Evolutionary conservation across 208 protist genomes (phyloP), one percentile per base, ranked within the genome.

Genomic region (Trypanosoma grayi): DNA sequence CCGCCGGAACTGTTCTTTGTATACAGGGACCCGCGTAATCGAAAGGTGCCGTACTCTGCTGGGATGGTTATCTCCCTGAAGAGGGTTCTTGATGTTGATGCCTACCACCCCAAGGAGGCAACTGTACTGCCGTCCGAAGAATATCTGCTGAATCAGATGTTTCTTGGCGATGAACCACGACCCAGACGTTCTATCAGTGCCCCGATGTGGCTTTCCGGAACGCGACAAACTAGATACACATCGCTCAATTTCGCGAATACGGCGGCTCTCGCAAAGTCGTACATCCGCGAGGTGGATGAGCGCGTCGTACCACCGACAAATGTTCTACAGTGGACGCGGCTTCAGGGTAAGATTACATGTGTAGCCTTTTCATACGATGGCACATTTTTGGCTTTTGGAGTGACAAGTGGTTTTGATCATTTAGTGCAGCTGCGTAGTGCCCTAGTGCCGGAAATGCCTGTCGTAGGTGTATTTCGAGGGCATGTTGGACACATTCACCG

Each of bases 401-500:
- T 93, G 13, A 83, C 74, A 30, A 65, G 56, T 11, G 60, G 81
- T 40, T 64, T 88, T 54, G 72, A 87, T 54, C 66, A 91, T 56
- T 8, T 87, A 7, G 63, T 94, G 1, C 77, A 91, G 62, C 50
- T 91, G 27, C 81, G 81, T 16, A 60, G 77, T 54, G 58, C 73
- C 1, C 30, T 83, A 25, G 48, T 68, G 30, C 53, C 71, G 1
- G 69, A 79, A 33, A 50, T 80, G 31, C 58, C 72, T 11, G 67
- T 81, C n/a, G 18, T 74, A 45, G 70, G 54, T 34, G 43, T 52
- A 8, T 76, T 89, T 22, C 25, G 53, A 16, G 82, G 80, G 2
- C 87, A 91, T 70, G 80, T 69, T 11, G 81, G 68, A 7, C 79
- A 90, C 61, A 81, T 92, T 48, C 76, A 94, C 68, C 43, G 70